A percentile compares a stretch with the other conserved stretches of the same genome.
These are phyloP conservation scores for Amphichorda felina DNA, from an alignment of 2,329 filamentous ascomycete species.

Conservation along the genomic window DNA sequence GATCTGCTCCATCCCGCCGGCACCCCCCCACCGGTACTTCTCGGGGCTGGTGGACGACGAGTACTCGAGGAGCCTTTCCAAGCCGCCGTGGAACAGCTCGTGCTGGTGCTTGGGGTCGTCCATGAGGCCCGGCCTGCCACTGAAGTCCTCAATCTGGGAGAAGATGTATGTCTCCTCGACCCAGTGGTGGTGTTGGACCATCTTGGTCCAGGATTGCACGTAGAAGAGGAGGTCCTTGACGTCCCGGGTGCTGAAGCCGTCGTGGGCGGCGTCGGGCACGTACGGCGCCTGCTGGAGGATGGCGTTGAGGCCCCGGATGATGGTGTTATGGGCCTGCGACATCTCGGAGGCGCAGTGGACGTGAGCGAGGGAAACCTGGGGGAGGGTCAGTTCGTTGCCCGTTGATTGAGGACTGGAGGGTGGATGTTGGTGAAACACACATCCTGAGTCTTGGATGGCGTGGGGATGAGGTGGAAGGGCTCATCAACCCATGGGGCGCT, in stretches of 20 bases:
- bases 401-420: background rate
- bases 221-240: conserved; percentile 1
- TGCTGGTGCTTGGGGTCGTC: conserved; percentile 19
- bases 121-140: conserved; percentile 16
- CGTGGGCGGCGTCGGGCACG: conserved; percentile 6
- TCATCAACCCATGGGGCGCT: conserved; percentile 1
- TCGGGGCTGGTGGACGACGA: background rate
- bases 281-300: conserved; percentile 18
- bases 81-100: conserved; percentile 14
- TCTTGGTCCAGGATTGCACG: conserved; percentile 17
- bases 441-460: background rate
- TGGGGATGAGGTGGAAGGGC: background rate
- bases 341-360: conserved; percentile 8
- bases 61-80: conserved; percentile 7
- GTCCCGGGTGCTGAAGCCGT: conserved; percentile 10
- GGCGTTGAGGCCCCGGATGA: conserved; percentile 18
- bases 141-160: conserved; percentile 18
- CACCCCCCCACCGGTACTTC: background rate
- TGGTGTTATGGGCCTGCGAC: conserved; percentile 15
- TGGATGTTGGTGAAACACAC: background rate
- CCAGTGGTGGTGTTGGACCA: conserved; percentile 21
- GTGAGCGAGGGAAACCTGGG: background rate
- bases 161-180: conserved; percentile 21
- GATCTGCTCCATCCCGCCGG: background rate
- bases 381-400: background rate